phyloP scores from a whole-genome alignment of 306 rosid species.

The Albizia julibrissin region DNA sequence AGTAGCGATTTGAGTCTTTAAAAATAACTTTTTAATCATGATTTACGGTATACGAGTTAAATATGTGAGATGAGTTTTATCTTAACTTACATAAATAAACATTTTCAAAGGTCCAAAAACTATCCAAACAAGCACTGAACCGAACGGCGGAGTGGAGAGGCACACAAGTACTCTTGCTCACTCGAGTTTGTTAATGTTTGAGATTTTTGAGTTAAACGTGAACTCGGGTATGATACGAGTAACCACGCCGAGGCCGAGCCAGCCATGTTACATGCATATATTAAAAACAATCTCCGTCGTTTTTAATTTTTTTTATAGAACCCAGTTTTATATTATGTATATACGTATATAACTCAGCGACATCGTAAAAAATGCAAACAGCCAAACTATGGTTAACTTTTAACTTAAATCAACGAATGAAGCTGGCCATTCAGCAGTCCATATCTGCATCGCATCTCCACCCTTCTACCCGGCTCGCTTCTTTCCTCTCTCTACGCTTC shows the following conservation, averaged over 20 bases:
- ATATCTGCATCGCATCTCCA: conserved; percentile 31
- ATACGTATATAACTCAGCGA: neutral
- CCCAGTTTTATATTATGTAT: too few relatives aligned
- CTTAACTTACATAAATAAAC: too few relatives aligned
- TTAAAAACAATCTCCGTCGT: too few relatives aligned
- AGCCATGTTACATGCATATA: neutral
- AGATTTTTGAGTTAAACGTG: neutral
- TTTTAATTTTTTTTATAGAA: neutral
- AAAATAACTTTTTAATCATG: too few relatives aligned
- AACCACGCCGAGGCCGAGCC: neutral
- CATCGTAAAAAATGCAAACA: neutral
- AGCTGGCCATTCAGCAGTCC: conserved; percentile 32
- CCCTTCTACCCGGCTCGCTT: conserved; percentile 58
- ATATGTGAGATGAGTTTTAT: too few relatives aligned
- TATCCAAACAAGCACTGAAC: too few relatives aligned
- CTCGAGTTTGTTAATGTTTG: neutral
- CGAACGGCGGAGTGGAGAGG: neutral
- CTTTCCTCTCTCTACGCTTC: conserved; percentile 30
- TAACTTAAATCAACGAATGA: neutral
- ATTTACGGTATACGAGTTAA: too few relatives aligned
- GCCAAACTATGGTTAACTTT: neutral
- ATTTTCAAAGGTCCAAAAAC: too few relatives aligned
- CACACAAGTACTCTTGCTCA: neutral
- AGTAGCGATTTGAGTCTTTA: too few relatives aligned
- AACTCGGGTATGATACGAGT: neutral